Evolutionary conservation across 192 early-diverging fungal genomes (phyloP).

Genomic region (Spizellomyces punctatus): DNA sequence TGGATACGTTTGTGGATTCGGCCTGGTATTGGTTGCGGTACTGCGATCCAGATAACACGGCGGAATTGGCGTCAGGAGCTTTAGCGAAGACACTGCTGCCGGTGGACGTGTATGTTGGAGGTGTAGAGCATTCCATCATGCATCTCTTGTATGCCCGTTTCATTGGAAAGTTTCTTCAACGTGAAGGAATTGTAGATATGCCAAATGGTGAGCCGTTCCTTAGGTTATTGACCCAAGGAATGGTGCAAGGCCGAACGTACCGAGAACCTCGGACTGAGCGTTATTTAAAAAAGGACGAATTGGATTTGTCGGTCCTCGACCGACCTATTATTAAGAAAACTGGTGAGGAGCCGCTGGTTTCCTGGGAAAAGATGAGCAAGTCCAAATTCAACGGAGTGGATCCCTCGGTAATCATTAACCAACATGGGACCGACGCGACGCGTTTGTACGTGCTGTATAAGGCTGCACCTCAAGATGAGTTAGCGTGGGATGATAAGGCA

Average conservation of each 20-base stretch:
- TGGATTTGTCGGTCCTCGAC: slow-evolving; percentile 53
- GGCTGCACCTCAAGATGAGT: slow-evolving; percentile 84
- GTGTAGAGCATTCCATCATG: slow-evolving; percentile 91
- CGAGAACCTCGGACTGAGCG: slow-evolving; percentile 73
- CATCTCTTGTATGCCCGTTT: slow-evolving; percentile 94
- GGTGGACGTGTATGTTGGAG: slow-evolving; percentile 93
- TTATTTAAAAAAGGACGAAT: slow-evolving; percentile 77
- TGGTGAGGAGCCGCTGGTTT: slow-evolving; percentile 55
- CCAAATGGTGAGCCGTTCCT: slow-evolving; percentile 84
- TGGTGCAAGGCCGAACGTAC: slow-evolving; percentile 89
- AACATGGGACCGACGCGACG: slow-evolving; percentile 81
- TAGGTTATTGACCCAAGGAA: slow-evolving; percentile 85
- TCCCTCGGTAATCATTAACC: slow-evolving; percentile 64
- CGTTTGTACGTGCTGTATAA: slow-evolving; percentile 84
- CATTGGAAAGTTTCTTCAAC: slow-evolving; percentile 75
- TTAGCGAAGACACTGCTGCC: slow-evolving; percentile 64
- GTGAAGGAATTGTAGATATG: slow-evolving; percentile 46
- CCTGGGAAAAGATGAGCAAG: slow-evolving; percentile 97
- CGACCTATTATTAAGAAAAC: slow-evolving; percentile 64
- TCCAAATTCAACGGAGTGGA: slow-evolving; percentile 95
- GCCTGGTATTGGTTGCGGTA: slow-evolving; percentile 96
- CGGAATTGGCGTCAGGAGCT: slow-evolving; percentile 20
- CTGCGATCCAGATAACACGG: slow-evolving; percentile 66
- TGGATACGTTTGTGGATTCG: slow-evolving; percentile 98
- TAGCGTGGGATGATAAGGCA: slow-evolving; percentile 89